Conservation (phyloP, 257 asterid genomes). For the Solanum lignicaule region DNA sequence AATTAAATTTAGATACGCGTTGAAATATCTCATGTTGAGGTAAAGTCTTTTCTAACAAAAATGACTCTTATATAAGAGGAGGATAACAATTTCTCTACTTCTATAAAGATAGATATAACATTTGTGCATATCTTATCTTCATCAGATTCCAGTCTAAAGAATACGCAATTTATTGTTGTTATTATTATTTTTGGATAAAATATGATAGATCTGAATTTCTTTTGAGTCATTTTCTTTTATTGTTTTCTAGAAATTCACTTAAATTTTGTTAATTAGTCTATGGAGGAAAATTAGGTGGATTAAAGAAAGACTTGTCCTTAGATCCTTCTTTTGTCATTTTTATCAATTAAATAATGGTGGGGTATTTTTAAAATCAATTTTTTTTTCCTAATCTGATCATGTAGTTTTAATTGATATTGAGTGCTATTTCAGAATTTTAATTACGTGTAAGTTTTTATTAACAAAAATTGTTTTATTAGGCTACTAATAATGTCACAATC, state of each 20-base stretch:
- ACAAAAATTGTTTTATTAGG: not conserved
- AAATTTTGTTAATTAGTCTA: not conserved
- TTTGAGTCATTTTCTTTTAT: not conserved
- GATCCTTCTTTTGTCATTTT: not conserved
- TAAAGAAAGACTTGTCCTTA: not conserved
- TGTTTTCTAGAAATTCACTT: not conserved
- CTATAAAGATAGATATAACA: not conserved
- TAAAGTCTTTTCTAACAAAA: rapidly evolving
- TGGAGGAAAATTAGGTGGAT: not conserved
- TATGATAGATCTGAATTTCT: not conserved
- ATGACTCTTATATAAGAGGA: not conserved
- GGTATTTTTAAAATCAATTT: not conserved
- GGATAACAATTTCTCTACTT: not conserved
- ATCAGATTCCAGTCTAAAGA: not conserved
- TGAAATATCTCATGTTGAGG: not conserved
- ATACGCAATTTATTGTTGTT: not conserved
- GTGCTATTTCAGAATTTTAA: not conserved
- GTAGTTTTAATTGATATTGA: not conserved
- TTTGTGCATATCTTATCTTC: not conserved
- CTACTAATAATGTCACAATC: not conserved
- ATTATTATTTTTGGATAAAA: not conserved
- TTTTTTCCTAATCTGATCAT: not conserved
- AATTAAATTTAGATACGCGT: rapidly evolving
- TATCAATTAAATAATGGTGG: not conserved
- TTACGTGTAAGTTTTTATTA: not conserved